Conservation (phyloP, 1,284 basidiomycete genomes). For the Moesziomyces antarcticus region DNA sequence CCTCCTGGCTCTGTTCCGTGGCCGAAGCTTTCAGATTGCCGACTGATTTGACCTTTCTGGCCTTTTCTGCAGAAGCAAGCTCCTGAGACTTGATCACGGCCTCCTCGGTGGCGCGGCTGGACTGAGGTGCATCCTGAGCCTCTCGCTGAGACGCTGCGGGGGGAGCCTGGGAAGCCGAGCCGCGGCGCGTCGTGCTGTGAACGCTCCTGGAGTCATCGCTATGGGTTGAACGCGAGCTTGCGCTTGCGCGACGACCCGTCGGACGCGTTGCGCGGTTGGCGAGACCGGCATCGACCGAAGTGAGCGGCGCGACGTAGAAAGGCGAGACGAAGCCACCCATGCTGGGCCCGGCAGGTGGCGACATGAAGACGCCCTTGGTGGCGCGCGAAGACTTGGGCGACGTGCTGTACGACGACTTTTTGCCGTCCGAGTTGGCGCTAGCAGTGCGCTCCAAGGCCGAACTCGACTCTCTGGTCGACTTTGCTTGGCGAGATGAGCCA, state of each 20-base stretch:
- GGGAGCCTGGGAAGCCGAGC: slow-evolving; percentile 23
- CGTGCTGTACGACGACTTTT: slow-evolving; percentile 25
- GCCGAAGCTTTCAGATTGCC: slow-evolving; percentile 26
- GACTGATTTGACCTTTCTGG: slow-evolving; percentile 36
- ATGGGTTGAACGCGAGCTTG: slow-evolving; percentile 29
- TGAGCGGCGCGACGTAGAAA: slow-evolving; percentile 45
- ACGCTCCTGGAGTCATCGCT: slow-evolving; percentile 42
- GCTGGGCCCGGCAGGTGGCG: slow-evolving; percentile 34
- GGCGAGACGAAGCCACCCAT: slow-evolving; percentile 46
- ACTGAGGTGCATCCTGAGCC: neutral
- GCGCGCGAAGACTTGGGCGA: slow-evolving; percentile 32
- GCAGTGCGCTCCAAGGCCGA: slow-evolving; percentile 14
- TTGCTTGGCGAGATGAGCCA: slow-evolving; percentile 1
- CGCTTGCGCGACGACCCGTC: slow-evolving; percentile 32
- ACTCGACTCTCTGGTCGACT: neutral
- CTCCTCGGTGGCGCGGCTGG: neutral
- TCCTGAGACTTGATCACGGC: slow-evolving; percentile 11
- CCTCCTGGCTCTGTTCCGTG: slow-evolving; percentile 10
- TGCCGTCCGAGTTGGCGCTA: slow-evolving; percentile 28
- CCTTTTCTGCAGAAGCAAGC: slow-evolving; percentile 22
- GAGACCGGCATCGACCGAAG: slow-evolving; percentile 38
- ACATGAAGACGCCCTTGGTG: slow-evolving; percentile 34
- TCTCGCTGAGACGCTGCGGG: slow-evolving; percentile 4
- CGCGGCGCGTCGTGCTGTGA: slow-evolving; percentile 23
- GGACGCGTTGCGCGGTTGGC: slow-evolving; percentile 14